Evolutionary conservation across 805 yeast genomes (phyloP).

Genomic region (Pichia sporocuriosa): DNA sequence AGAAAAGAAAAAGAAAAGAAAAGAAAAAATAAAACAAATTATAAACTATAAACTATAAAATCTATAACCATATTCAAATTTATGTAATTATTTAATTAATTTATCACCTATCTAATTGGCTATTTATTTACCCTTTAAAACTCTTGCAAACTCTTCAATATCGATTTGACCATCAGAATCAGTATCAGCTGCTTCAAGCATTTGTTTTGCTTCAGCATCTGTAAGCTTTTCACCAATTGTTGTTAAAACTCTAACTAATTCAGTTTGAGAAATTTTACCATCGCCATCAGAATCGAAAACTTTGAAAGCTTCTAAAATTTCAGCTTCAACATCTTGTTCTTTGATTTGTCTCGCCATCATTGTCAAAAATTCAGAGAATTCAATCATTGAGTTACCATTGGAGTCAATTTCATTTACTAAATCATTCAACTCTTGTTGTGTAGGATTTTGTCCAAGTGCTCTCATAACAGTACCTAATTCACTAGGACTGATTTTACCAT

Average conservation of each 20-base stretch:
- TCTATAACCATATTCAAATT: neutral
- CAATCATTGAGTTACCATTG: conserved; percentile 87
- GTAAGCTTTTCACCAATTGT: conserved; percentile 85
- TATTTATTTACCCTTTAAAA: conserved; percentile 57
- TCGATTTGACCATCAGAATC: conserved; percentile 97
- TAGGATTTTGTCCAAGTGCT: conserved; percentile 95
- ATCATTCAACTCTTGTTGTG: conserved; percentile 92
- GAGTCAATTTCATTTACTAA: conserved; percentile 96
- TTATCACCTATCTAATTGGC: neutral
- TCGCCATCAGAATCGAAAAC: conserved; percentile 96
- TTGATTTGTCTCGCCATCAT: conserved; percentile 91
- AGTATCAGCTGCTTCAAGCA: conserved; percentile 92
- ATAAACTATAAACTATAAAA: too few species aligned
- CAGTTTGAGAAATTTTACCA: conserved; percentile 94
- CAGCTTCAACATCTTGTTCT: conserved; percentile 96
- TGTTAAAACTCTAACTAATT: conserved; percentile 92
- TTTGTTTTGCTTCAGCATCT: conserved; percentile 95
- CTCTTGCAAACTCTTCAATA: conserved; percentile 91
- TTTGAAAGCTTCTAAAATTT: conserved; percentile 94
- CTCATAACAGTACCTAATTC: conserved; percentile 98
- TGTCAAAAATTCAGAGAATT: conserved; percentile 75
- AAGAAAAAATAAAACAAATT: too few species aligned
- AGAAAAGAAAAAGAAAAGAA: too few species aligned
- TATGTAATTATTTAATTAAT: neutral
- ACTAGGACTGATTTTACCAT: conserved; percentile 91